Base-by-base conservation (phyloP, 202 grass and related monocot genomes). In the Hordeum pubiflorum region DNA sequence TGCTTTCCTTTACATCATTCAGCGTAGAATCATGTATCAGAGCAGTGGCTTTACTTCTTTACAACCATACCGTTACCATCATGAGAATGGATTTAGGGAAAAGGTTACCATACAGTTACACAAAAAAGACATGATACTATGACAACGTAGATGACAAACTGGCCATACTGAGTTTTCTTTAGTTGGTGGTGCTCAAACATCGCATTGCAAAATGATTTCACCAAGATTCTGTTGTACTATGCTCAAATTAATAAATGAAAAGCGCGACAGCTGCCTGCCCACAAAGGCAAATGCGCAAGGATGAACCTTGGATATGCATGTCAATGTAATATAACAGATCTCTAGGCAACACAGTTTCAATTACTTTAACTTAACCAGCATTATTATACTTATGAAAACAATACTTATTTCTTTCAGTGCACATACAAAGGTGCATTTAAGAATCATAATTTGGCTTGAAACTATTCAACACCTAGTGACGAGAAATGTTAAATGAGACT, bases 341-440 rank as follows among this genome's bases (percentile, higher is more conserved):
- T 67, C 3, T 50, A 58, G 60, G 34, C n/a, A 66, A 37, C 11
- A 80, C 21, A 48, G 1, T 27, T 83, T 59, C 14, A 0, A 26
- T 7, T 32, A 44, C 17, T 66, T 9, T 83, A 67, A 56, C 33
- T 57, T 79, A 15, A 18, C 41, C n/a, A n/a, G 2, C 22, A 24
- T 23, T 34, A 1, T 20, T 24, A 67, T 21, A 67, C 40, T 79
- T 8, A 34, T 86, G 65, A 69, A 78, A 73, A 73, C 60, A 85
- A 50, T 13, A 59, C 4, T 24, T 58, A n/a, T 4, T 7, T 77
- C 63, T 78, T 81, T 84, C 72, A 55, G 63, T 26, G 23, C 20
- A 58, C 41, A 58, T 72, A 14, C 60, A 58, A 76, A 71, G 48
- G 34, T 34, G 43, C 1, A 80, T 70, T 34, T 58, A 43, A 71